phyloP scores from a whole-genome alignment of 371 early-diverging fungal genomes.

The Entomophthora muscae region DNA sequence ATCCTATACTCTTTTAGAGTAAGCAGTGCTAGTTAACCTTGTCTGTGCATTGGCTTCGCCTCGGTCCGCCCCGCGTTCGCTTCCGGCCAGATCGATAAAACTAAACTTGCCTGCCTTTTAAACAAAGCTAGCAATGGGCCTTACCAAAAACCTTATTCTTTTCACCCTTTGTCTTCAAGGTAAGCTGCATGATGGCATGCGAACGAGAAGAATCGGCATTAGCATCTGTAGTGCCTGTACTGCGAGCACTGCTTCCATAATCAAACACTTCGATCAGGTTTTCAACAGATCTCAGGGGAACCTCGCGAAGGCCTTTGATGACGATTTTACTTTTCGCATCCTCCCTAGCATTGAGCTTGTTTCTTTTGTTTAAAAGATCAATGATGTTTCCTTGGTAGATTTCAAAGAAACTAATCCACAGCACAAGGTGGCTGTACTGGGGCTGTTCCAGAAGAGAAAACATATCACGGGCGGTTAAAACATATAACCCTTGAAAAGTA shows the following conservation, averaged over 20 bases:
- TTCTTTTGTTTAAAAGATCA: constrained; percentile 80
- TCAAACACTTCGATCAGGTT: constrained; percentile 79
- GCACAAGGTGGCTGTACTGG: constrained; percentile 49
- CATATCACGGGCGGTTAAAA: constrained; percentile 78
- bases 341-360: constrained; percentile 78
- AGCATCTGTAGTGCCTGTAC: constrained; percentile 84
- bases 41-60: constrained; percentile 82
- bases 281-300: constrained; percentile 51
- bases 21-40: constrained; percentile 23
- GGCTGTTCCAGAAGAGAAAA: constrained; percentile 51
- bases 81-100: constrained; percentile 98
- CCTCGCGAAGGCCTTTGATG: constrained; percentile 69
- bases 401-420: constrained; percentile 85
- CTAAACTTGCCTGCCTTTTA: constrained; percentile 57
- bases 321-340: constrained; percentile 89
- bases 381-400: constrained; percentile 94
- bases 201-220: constrained; percentile 94
- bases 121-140: neutral
- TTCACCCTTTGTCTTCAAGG: constrained; percentile 45
- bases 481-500: constrained; percentile 50
- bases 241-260: constrained; percentile 67
- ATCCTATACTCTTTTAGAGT: neutral
- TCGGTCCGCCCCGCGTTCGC: constrained; percentile 96
- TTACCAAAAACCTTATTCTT: constrained; percentile 24
- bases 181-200: constrained; percentile 92